Conservation (phyloP, 2,329 filamentous ascomycete species). For the Penicillium sp. region DNA sequence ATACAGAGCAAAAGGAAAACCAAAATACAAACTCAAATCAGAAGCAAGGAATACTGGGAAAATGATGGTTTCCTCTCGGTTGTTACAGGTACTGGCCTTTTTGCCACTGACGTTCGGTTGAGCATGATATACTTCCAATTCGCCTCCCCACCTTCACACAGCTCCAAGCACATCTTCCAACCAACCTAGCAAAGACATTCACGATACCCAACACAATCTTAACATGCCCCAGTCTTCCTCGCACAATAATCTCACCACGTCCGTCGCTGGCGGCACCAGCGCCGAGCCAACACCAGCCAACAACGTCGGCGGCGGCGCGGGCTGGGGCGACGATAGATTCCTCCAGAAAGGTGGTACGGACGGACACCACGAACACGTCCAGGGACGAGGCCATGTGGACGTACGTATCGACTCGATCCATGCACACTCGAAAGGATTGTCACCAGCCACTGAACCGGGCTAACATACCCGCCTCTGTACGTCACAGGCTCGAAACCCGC, state of each 20-base stretch:
- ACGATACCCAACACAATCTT: not conserved
- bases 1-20: no score
- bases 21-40: no score
- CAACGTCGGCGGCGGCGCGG: constrained; percentile 22
- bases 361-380: not conserved
- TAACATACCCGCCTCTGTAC: not conserved
- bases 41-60: no score
- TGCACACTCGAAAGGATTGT: not conserved
- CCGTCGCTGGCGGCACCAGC: constrained; percentile 27
- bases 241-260: constrained; percentile 13
- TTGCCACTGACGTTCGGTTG: no score
- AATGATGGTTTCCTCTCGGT: no score
- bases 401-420: constrained; percentile 21
- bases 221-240: constrained; percentile 15
- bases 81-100: no score
- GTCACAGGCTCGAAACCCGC: constrained; percentile 22
- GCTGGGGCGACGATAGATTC: constrained; percentile 25
- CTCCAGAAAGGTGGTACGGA: constrained; percentile 22
- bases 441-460: not conserved
- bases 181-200: not conserved
- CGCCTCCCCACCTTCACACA: no score
- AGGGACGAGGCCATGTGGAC: constrained; percentile 26
- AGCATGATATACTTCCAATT: no score
- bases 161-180: no score
- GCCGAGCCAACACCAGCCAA: constrained; percentile 31